phyloP scores from a whole-genome alignment of 2,329 filamentous ascomycete species.

The Arthrinium phaeospermum region DNA sequence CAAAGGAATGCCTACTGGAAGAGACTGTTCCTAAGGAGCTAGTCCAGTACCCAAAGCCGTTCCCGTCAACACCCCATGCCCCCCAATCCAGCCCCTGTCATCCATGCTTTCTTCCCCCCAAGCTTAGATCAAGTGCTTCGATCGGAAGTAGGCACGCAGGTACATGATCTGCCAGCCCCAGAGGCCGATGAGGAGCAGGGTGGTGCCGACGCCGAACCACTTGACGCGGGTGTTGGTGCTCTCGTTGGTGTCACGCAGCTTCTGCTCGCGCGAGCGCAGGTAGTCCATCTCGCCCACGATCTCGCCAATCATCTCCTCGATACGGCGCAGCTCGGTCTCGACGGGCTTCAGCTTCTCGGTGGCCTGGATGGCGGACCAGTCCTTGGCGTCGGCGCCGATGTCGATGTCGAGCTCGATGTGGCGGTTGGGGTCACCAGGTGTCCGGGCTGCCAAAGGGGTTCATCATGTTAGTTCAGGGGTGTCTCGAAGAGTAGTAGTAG shows the following conservation, averaged over 20 bases:
- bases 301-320: slow-evolving; percentile 89
- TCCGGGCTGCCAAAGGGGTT: neutral
- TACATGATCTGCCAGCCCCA: slow-evolving; percentile 99
- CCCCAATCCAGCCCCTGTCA: neutral
- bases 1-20: neutral
- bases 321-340: slow-evolving; percentile 89
- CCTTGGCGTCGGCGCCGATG: slow-evolving; percentile 95
- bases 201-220: slow-evolving; percentile 96
- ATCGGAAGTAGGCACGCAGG: slow-evolving; percentile 95
- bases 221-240: slow-evolving; percentile 99
- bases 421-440: slow-evolving; percentile 59
- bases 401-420: slow-evolving; percentile 92
- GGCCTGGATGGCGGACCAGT: slow-evolving; percentile 96
- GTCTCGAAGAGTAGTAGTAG: neutral
- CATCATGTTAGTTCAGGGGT: slow-evolving; percentile 8
- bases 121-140: slow-evolving; percentile 42
- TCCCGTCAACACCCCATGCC: neutral
- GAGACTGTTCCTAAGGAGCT: neutral
- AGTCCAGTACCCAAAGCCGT: neutral
- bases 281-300: slow-evolving; percentile 97
- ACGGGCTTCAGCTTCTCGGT: slow-evolving; percentile 97
- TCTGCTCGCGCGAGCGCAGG: slow-evolving; percentile 86
- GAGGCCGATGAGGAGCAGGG: slow-evolving; percentile 85
- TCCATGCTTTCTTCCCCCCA: neutral
- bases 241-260: slow-evolving; percentile 97